Percentiles rank a stretch among this genome's conserved stretches.
Evolutionary conservation across 164 flowering plant species (phyloP).

Genomic region (Dillenia turbinata): DNA sequence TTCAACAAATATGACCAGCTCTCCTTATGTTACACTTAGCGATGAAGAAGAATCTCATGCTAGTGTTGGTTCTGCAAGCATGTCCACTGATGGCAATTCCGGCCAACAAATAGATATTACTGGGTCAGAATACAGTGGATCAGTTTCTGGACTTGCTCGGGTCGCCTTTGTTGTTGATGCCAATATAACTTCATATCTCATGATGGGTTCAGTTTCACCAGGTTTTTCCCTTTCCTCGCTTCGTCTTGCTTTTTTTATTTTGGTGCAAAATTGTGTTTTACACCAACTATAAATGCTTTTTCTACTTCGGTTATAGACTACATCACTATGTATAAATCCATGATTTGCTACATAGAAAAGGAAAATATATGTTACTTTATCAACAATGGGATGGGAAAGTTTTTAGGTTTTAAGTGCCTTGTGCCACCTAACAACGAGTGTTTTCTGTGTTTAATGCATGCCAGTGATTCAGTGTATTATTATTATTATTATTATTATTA

Average conservation of each 20-base stretch:
- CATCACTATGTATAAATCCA: too few relatives aligned
- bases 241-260: background rate
- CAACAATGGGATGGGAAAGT: too few relatives aligned
- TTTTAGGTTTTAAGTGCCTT: too few relatives aligned
- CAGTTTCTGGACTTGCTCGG: slow-evolving; percentile 50
- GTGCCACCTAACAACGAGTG: too few relatives aligned
- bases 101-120: slow-evolving; percentile 45
- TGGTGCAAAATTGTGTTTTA: background rate
- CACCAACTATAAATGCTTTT: too few relatives aligned
- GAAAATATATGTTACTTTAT: too few relatives aligned
- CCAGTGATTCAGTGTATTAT: too few relatives aligned
- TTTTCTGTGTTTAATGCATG: too few relatives aligned
- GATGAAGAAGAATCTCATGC: slow-evolving; percentile 77
- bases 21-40: slow-evolving; percentile 42
- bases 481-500: too few relatives aligned
- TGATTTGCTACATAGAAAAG: too few relatives aligned
- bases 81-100: slow-evolving; percentile 45
- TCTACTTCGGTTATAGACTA: too few relatives aligned
- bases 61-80: slow-evolving; percentile 49
- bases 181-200: slow-evolving; percentile 95
- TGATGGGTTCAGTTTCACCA: slow-evolving; percentile 99
- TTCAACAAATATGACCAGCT: slow-evolving; percentile 32
- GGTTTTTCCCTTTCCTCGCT: slow-evolving; percentile 35
- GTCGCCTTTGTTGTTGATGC: slow-evolving; percentile 99
- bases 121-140: slow-evolving; percentile 37